These are phyloP conservation scores for Ceratobasidium sp. DNA, from an alignment of 1,284 basidiomycete genomes.

Conservation along the genomic window DNA sequence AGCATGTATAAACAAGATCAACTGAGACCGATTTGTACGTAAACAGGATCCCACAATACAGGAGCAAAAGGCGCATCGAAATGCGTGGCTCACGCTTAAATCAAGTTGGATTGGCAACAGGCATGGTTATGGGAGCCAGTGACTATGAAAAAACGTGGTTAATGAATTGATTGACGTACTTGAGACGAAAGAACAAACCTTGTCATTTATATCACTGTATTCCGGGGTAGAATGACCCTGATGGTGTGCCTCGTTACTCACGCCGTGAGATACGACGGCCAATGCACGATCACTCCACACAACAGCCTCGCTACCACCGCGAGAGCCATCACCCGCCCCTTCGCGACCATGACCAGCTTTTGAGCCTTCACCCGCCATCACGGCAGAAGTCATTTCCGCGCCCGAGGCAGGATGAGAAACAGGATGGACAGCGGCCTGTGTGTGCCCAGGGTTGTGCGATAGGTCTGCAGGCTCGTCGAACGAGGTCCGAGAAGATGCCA, in stretches of 20 bases:
- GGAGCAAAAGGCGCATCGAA: not conserved
- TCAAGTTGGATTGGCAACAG: slow-evolving; percentile 1
- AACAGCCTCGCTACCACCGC: slow-evolving; percentile 29
- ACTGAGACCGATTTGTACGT: slow-evolving; percentile 1
- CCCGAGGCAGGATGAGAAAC: not conserved
- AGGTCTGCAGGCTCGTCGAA: slow-evolving; percentile 25
- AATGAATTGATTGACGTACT: slow-evolving; percentile 9
- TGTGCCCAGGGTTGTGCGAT: slow-evolving; percentile 41
- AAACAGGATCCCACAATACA: not conserved
- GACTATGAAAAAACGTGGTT: not conserved
- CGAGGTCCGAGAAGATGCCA: slow-evolving; percentile 23
- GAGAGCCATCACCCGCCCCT: slow-evolving; percentile 29
- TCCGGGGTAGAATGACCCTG: not conserved
- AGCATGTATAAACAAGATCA: slow-evolving; percentile 9
- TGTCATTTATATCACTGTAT: not conserved
- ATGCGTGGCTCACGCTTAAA: not conserved
- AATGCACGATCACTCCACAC: slow-evolving; percentile 32
- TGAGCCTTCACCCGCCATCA: slow-evolving; percentile 29
- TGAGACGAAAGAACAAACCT: not conserved
- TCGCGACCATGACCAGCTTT: slow-evolving; percentile 21
- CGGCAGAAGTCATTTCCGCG: slow-evolving; percentile 36
- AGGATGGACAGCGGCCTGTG: slow-evolving; percentile 31
- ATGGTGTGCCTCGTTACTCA: slow-evolving; percentile 28
- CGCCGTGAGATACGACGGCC: slow-evolving; percentile 27
- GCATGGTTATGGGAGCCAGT: not conserved